phyloP scores from a whole-genome alignment of 129 eudicot species.

The Daucus carota region DH1_v3.0 NC_030381.2:7365501-7366000 shows the following conservation, averaged over 20 bases:
- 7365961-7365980: conserved; percentile 46
- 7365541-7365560: neutral
- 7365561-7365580: too few species aligned
- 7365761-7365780: conserved; percentile 46
- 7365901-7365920: conserved; percentile 48
- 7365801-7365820: conserved; percentile 41
- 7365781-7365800: conserved; percentile 41
- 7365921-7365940: conserved; percentile 46
- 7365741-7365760: conserved; percentile 50
- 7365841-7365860: conserved; percentile 49
- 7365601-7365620: neutral
- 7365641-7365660: neutral
- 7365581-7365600: neutral
- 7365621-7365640: neutral
- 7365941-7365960: conserved; percentile 52
- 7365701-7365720: neutral
- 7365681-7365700: neutral
- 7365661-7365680: neutral
- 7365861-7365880: conserved; percentile 32
- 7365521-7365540: neutral
- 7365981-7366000: conserved; percentile 52
- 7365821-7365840: conserved; percentile 31
- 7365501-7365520: neutral
- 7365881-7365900: conserved; percentile 37
- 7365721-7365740: conserved; percentile 23